These are phyloP conservation scores for Globisporangium mamillatum DNA, from an alignment of 352 stramenopile genomes.

Conservation along the genomic window DNA sequence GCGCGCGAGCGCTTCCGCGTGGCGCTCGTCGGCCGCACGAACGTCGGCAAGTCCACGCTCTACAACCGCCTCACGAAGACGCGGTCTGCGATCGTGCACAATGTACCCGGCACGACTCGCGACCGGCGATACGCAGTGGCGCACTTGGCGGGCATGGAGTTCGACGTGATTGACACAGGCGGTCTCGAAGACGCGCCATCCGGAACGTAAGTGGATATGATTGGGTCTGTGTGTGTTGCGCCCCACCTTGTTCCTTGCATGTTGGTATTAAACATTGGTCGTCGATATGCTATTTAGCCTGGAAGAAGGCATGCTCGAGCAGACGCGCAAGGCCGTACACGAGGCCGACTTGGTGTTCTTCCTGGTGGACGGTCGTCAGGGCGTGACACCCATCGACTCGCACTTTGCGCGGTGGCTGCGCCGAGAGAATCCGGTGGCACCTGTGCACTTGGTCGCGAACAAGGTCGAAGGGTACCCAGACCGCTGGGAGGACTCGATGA, in stretches of 20 bases:
- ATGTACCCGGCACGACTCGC: conserved; percentile 75
- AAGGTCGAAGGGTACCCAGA: conserved; percentile 72
- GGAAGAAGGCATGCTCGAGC: conserved; percentile 77
- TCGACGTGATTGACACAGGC: conserved; percentile 83
- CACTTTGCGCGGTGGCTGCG: conserved; percentile 79
- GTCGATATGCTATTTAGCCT: conserved; percentile 23
- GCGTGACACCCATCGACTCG: conserved; percentile 73
- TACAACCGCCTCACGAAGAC: conserved; percentile 84
- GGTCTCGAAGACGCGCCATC: conserved; percentile 69
- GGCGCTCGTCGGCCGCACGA: conserved; percentile 78
- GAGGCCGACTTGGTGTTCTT: conserved; percentile 82
- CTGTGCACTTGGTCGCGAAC: conserved; percentile 74
- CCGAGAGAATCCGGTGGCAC: conserved; percentile 50
- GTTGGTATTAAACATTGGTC: not conserved
- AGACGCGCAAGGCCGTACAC: conserved; percentile 71
- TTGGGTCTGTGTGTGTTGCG: not conserved
- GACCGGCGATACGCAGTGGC: conserved; percentile 68
- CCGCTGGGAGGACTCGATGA: conserved; percentile 64
- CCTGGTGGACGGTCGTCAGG: conserved; percentile 73
- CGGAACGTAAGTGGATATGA: conserved; percentile 31
- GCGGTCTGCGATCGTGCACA: conserved; percentile 76
- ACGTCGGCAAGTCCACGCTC: conserved; percentile 85
- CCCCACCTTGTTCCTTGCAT: not conserved
- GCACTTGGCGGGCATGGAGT: conserved; percentile 62
- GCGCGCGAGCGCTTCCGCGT: conserved; percentile 61